phyloP scores from a whole-genome alignment of 352 stramenopile genomes.

The Globisporangium apiculatum region DNA sequence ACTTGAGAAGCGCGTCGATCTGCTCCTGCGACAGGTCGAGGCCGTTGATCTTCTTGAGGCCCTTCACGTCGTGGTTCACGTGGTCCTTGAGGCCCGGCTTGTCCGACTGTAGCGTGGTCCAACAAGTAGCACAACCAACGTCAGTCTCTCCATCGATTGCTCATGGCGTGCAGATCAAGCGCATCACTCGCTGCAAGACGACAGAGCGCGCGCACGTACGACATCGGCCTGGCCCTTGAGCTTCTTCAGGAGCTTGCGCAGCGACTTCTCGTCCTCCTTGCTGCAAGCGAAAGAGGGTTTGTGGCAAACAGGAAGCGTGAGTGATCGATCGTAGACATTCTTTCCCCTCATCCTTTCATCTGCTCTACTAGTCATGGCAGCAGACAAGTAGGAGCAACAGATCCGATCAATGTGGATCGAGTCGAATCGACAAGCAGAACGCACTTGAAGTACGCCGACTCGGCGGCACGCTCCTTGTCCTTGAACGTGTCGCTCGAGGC shows the following conservation, averaged over 20 bases:
- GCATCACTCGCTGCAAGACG: too few relatives aligned
- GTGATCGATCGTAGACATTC: not conserved
- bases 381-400: too few relatives aligned
- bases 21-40: conserved; percentile 62
- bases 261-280: conserved; percentile 83
- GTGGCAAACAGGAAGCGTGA: not conserved
- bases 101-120: conserved; percentile 25
- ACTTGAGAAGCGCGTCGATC: conserved; percentile 79
- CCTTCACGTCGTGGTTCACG: conserved; percentile 70
- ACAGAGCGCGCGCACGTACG: conserved; percentile 10
- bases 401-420: too few relatives aligned
- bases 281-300: conserved; percentile 16
- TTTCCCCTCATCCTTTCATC: not conserved
- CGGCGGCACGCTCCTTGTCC: conserved; percentile 75
- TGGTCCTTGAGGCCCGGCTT: conserved; percentile 57
- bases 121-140: not conserved
- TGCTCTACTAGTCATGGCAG: too few relatives aligned
- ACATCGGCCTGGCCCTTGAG: conserved; percentile 77
- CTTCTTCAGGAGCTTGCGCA: conserved; percentile 85
- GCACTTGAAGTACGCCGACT: conserved; percentile 84
- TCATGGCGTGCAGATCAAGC: not conserved
- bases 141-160: not conserved
- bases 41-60: conserved; percentile 55
- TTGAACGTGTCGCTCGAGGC: conserved; percentile 32
- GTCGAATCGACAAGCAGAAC: conserved; percentile 4